Base-by-base conservation (phyloP, 257 asterid genomes). In the Voacanga thouarsii region DNA sequence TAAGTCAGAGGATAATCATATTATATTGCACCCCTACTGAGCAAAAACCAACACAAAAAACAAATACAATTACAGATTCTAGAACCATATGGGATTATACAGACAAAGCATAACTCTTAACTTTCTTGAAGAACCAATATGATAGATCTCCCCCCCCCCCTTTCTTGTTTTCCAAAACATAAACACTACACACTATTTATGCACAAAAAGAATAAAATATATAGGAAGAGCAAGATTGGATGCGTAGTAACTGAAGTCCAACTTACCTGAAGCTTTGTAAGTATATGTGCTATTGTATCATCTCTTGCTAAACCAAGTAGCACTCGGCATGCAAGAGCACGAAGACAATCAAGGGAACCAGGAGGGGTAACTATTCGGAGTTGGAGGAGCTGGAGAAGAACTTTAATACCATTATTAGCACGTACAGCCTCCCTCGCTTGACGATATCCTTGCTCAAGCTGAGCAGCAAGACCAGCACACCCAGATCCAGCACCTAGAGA, bases 401-500 rank as follows among this genome's bases (percentile, higher is more conserved):
- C 92, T 88, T 93, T 93, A 73, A 96, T 96, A 76, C 98, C 99
- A 77, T 96, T 90, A 89, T 93, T 96, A 65, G 97, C 90, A 75
- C 99, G 97, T 78, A 96, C 99, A 82, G 98, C 97, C 84, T 92
- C 99, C 83, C 99, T 90, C 16, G 99, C 97, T 86, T 92, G 99
- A 59, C 86, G 89, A 83, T 93, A 96, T 57, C 97, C 92, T 87
- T 93, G 98, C 86, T 96, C 99, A 78, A 96, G 90, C 85, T 93
- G 99, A 6, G 99, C 98, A 79, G 99, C 97, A 79, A 96, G 96
- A 75, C 98, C 98, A 88, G 97, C 95, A 89, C 91, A 89, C 57
- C 98, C 97, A 55, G 97, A 90, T 82, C 97, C 97, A n/a, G 88
- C 91, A 81, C 97, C 98, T 77, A 93, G 78, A 8, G 96, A 89